Conservation (phyloP, 2,329 filamentous ascomycete species). For the Dactylellina haptotyla region DNA sequence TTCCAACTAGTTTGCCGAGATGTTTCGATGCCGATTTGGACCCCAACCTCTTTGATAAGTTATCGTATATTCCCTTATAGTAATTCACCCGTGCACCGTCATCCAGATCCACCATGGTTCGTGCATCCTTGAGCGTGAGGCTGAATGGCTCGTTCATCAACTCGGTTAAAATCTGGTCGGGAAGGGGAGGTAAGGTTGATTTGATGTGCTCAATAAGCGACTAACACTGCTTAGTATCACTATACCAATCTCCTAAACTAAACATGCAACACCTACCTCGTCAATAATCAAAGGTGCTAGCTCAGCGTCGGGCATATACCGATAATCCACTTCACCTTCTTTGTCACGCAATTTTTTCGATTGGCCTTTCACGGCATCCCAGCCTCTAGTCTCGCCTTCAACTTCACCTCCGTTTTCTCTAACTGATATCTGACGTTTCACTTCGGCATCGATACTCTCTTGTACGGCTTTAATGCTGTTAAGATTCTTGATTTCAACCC, state of each 20-base stretch:
- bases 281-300: slow-evolving; percentile 81
- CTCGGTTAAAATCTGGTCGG: slow-evolving; percentile 74
- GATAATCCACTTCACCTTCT: slow-evolving; percentile 95
- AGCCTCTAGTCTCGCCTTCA: slow-evolving; percentile 89
- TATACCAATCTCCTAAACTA: slow-evolving; percentile 46
- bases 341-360: slow-evolving; percentile 87
- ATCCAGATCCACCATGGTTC: slow-evolving; percentile 79
- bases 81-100: slow-evolving; percentile 83
- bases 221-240: slow-evolving; percentile 14
- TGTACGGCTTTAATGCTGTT: slow-evolving; percentile 95
- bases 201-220: slow-evolving; percentile 75
- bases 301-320: slow-evolving; percentile 98
- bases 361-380: slow-evolving; percentile 84
- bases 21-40: slow-evolving; percentile 56
- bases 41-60: slow-evolving; percentile 53
- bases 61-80: slow-evolving; percentile 61
- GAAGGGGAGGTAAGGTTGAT: slow-evolving; percentile 73
- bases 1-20: slow-evolving; percentile 67
- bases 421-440: slow-evolving; percentile 84
- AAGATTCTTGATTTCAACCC: slow-evolving; percentile 97
- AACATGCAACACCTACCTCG: slow-evolving; percentile 59
- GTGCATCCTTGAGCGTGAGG: slow-evolving; percentile 82
- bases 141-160: slow-evolving; percentile 72
- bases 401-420: slow-evolving; percentile 79
- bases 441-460: slow-evolving; percentile 90